Percentiles rank a stretch among this genome's conserved stretches.
Conservation (phyloP, 768 basidiomycete genomes). For the Coprinellus aureogranulatus region DNA sequence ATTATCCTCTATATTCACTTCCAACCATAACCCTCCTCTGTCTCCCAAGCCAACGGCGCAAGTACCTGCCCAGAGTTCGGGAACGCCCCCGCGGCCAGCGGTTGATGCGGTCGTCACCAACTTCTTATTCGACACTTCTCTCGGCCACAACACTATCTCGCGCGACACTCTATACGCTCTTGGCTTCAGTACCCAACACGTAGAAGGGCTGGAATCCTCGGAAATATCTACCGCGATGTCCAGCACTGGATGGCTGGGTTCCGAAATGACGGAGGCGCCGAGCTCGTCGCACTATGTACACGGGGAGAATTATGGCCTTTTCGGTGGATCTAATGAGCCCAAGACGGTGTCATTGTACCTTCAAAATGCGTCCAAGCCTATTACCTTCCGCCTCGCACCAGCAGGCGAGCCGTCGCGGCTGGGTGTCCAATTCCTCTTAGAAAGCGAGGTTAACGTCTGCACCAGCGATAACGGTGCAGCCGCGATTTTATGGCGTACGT, state of each 20-base stretch:
- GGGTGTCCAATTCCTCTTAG: slow-evolving; percentile 29
- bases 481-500: slow-evolving; percentile 28
- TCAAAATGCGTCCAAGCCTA: slow-evolving; percentile 21
- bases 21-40: background rate
- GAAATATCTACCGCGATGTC: background rate
- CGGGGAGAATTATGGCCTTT: background rate
- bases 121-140: slow-evolving; percentile 31
- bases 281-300: background rate
- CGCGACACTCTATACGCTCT: slow-evolving; percentile 26
- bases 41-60: background rate
- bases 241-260: background rate
- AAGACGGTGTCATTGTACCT: slow-evolving; percentile 19
- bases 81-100: background rate
- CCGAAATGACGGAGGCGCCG: background rate
- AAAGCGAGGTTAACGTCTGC: slow-evolving; percentile 27
- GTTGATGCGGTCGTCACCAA: slow-evolving; percentile 24
- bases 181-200: slow-evolving; percentile 13
- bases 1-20: background rate
- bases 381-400: slow-evolving; percentile 21
- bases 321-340: background rate
- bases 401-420: slow-evolving; percentile 27
- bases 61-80: slow-evolving; percentile 1
- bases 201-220: slow-evolving; percentile 6
- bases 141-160: slow-evolving; percentile 26
- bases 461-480: slow-evolving; percentile 26